Percentiles rank a stretch among this genome's conserved stretches.
Evolutionary conservation across 768 basidiomycete species (phyloP).

Genomic region (Arthromyces matolae): DNA sequence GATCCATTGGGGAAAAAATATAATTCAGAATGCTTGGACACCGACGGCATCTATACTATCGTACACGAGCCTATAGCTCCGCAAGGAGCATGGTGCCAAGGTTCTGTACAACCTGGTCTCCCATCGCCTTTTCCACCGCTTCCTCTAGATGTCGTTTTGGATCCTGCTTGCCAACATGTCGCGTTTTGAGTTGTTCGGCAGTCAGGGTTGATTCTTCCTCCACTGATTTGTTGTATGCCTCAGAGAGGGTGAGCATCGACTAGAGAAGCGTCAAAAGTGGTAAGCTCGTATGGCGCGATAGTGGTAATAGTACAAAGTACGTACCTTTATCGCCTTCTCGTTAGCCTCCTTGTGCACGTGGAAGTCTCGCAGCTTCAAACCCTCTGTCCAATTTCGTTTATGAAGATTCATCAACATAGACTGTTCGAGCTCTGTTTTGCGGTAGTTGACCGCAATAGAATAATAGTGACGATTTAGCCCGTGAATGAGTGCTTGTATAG

Average conservation of each 20-base stretch:
- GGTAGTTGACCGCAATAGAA: conserved; percentile 94
- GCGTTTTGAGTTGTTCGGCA: conserved; percentile 89
- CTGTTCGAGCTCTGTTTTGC: conserved; percentile 97
- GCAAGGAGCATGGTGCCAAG: conserved; percentile 92
- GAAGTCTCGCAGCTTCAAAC: conserved; percentile 89
- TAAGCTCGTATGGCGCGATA: conserved; percentile 5
- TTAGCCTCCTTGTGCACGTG: conserved; percentile 83
- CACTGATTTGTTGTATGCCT: conserved; percentile 95
- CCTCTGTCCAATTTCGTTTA: conserved; percentile 99
- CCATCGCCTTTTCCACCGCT: conserved; percentile 97
- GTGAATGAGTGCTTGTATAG: conserved; percentile 96
- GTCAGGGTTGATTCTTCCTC: conserved; percentile 97
- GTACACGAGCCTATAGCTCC: conserved; percentile 57
- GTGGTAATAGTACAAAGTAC: conserved; percentile 18
- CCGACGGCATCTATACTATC: conserved; percentile 7
- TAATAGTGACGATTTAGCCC: conserved; percentile 98
- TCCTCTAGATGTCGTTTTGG: conserved; percentile 98
- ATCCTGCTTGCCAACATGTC: conserved; percentile 96
- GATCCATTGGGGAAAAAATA: conserved; percentile 7
- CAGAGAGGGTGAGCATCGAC: conserved; percentile 92
- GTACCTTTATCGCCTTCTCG: conserved; percentile 92
- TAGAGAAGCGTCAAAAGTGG: conserved; percentile 28
- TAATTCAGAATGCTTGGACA: conserved; percentile 15
- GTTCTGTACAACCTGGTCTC: conserved; percentile 94
- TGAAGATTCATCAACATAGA: conserved; percentile 99